A percentile compares a stretch with the other conserved stretches of the same genome.
phyloP scores from a whole-genome alignment of 257 asterid genomes.

The Solanum piurae region DNA sequence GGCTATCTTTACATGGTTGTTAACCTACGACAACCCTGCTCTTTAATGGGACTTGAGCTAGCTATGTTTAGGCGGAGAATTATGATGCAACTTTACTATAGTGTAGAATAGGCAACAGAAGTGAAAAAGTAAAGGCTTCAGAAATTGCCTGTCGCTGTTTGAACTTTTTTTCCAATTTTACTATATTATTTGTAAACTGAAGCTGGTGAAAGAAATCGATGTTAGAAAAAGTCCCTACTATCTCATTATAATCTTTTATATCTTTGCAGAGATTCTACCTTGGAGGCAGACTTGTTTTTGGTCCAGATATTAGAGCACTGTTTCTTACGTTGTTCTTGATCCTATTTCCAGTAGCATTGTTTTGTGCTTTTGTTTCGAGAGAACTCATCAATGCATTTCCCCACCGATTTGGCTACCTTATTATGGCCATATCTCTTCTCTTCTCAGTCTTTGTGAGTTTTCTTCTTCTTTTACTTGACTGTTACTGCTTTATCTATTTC shows the following conservation, averaged over 20 bases:
- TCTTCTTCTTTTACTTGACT: background rate
- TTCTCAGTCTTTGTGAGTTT: conserved; percentile 10
- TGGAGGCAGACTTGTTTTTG: conserved; percentile 22
- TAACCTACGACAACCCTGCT: background rate
- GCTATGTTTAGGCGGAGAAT: background rate
- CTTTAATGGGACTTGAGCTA: background rate
- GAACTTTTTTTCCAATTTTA: background rate
- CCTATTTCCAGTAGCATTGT: conserved; percentile 10
- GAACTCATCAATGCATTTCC: conserved; percentile 9
- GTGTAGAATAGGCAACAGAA: background rate
- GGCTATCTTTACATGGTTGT: background rate
- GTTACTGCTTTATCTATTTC: background rate
- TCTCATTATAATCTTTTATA: background rate
- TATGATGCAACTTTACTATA: background rate
- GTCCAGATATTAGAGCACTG: conserved; percentile 22
- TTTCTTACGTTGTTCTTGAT: conserved; percentile 12
- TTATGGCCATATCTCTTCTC: background rate
- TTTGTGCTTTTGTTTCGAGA: conserved; percentile 9
- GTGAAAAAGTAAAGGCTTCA: background rate
- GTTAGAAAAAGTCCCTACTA: background rate
- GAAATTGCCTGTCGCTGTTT: background rate
- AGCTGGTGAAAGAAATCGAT: background rate
- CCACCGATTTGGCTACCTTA: conserved; percentile 1
- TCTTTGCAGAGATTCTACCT: conserved; percentile 16
- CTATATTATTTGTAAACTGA: background rate